phyloP scores from a whole-genome alignment of 2,329 filamentous ascomycete genomes.

The Dendryphion nanum region DNA sequence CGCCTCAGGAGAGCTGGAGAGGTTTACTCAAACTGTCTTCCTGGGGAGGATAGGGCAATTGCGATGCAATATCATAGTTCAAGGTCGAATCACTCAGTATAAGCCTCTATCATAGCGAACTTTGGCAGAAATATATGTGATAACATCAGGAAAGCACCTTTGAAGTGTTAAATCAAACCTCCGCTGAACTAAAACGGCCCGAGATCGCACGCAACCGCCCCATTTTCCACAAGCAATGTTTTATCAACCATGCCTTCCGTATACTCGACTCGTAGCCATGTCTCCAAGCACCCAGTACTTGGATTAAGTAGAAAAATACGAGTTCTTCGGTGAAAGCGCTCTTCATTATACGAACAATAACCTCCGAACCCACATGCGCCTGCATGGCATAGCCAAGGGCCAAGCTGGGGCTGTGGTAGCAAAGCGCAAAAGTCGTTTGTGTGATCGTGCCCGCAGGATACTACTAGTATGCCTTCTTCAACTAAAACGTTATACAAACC shows the following conservation, averaged over 20 bases:
- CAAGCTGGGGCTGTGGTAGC: constrained; percentile 21
- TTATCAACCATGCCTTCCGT: constrained; percentile 40
- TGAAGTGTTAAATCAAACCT: too few relatives aligned
- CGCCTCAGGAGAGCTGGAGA: too few relatives aligned
- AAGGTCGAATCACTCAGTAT: too few relatives aligned
- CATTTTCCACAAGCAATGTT: constrained; percentile 28
- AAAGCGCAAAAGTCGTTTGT: constrained; percentile 87
- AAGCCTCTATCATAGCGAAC: too few relatives aligned
- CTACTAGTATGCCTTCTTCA: constrained; percentile 76
- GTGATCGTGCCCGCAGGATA: constrained; percentile 90
- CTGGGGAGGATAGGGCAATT: too few relatives aligned
- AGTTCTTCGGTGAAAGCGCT: constrained; percentile 65
- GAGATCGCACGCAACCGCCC: too few relatives aligned
- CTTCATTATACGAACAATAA: constrained; percentile 83
- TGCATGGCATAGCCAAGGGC: constrained; percentile 68
- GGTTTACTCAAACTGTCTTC: too few relatives aligned
- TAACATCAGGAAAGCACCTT: too few relatives aligned
- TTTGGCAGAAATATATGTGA: too few relatives aligned
- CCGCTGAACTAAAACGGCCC: too few relatives aligned
- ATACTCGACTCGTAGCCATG: constrained; percentile 81
- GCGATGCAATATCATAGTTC: too few relatives aligned
- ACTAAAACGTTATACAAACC: constrained; percentile 86
- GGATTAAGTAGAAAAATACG: constrained; percentile 88
- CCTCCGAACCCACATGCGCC: constrained; percentile 87
- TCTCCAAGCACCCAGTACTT: constrained; percentile 80